phyloP scores from a whole-genome alignment of 1,284 basidiomycete genomes.

The Cutaneotrichosporon spelunceum region DNA sequence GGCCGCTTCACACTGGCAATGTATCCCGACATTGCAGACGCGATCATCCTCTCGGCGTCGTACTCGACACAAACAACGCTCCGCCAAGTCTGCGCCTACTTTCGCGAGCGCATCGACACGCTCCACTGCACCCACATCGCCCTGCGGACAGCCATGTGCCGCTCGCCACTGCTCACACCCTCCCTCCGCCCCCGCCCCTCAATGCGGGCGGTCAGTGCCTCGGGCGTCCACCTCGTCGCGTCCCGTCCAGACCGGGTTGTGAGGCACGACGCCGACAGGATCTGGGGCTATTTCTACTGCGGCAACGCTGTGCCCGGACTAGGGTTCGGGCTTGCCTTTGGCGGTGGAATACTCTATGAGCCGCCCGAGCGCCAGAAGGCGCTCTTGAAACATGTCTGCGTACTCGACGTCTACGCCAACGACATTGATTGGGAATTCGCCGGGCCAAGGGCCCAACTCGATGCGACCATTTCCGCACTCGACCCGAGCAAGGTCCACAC shows the following conservation, averaged over 20 bases:
- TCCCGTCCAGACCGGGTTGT: neutral
- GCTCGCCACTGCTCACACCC: neutral
- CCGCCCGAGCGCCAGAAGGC: neutral
- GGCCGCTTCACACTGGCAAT: slow-evolving; percentile 3
- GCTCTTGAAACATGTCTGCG: neutral
- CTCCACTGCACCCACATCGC: neutral
- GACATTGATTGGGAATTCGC: slow-evolving; percentile 6
- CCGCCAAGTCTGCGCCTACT: neutral
- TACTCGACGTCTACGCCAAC: slow-evolving; percentile 1
- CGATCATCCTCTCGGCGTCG: neutral
- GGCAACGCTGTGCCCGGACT: slow-evolving; percentile 1
- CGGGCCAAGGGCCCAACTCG: neutral
- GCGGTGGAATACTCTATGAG: neutral
- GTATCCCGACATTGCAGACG: slow-evolving; percentile 4
- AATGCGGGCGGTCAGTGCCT: neutral
- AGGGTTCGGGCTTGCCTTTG: neutral
- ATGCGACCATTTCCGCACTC: neutral
- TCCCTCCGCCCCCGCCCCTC: neutral
- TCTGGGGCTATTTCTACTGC: slow-evolving; percentile 1
- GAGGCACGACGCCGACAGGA: slow-evolving; percentile 2
- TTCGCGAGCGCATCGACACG: neutral
- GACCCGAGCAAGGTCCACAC: neutral
- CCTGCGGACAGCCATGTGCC: slow-evolving; percentile 5
- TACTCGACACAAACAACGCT: neutral
- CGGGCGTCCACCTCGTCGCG: neutral